These are phyloP conservation scores for Blastomyces silverae DNA, from an alignment of 2,329 filamentous ascomycete species.

Conservation along the genomic window DNA sequence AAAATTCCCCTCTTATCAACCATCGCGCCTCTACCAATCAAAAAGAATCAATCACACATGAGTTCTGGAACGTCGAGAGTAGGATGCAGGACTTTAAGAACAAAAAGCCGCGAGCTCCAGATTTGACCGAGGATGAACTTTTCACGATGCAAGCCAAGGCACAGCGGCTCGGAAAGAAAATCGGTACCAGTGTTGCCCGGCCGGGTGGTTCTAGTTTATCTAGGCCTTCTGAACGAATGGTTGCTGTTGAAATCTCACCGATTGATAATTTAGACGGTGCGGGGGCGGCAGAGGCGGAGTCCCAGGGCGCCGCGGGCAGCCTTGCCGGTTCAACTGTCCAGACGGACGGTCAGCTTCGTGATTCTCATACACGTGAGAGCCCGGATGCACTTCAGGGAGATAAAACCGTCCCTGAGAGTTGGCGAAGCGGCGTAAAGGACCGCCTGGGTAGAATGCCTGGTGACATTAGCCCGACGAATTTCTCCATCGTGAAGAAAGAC, in stretches of 20 bases:
- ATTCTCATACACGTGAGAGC: conserved; percentile 29
- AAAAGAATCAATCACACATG: neutral
- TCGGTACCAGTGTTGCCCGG: neutral
- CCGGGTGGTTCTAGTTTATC: neutral
- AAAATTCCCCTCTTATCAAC: neutral
- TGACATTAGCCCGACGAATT: conserved; percentile 32
- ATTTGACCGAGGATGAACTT: conserved; percentile 4
- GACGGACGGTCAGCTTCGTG: conserved; percentile 12
- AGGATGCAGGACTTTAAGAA: conserved; percentile 3
- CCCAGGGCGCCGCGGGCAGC: neutral
- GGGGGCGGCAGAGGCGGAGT: neutral
- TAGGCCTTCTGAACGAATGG: neutral
- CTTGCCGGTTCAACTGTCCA: conserved; percentile 2
- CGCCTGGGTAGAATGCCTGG: conserved; percentile 26
- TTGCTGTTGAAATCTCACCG: neutral
- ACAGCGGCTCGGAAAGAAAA: neutral
- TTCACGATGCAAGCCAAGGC: conserved; percentile 10
- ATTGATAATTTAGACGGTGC: neutral
- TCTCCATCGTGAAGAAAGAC: conserved; percentile 17
- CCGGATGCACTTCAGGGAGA: conserved; percentile 38
- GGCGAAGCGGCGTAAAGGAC: conserved; percentile 13
- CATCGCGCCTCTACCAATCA: neutral
- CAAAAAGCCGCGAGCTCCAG: neutral
- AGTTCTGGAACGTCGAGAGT: conserved; percentile 10
- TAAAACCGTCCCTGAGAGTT: conserved; percentile 26